These are phyloP conservation scores for Stereocaulon alpinum DNA, from an alignment of 495 filamentous ascomycete genomes.

Conservation along the genomic window DNA sequence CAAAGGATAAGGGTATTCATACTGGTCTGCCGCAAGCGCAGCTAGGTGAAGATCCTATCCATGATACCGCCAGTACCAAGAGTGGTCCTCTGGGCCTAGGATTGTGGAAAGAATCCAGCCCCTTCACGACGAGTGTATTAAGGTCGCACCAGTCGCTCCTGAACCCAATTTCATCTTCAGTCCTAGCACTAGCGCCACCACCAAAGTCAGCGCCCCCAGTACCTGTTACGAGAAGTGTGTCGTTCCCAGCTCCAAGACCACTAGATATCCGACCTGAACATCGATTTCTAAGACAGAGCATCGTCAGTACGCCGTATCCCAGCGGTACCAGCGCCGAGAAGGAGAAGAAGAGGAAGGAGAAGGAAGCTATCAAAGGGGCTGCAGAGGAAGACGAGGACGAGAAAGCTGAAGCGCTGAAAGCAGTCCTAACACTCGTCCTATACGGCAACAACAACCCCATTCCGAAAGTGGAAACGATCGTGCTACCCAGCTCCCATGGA, in stretches of 20 bases:
- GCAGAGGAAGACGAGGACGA: background rate
- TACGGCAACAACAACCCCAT: slow-evolving; percentile 10
- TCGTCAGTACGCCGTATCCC: slow-evolving; percentile 26
- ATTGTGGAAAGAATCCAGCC: slow-evolving; percentile 1
- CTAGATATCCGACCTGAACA: slow-evolving; percentile 8
- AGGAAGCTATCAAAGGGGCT: background rate
- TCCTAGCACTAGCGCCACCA: background rate
- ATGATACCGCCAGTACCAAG: background rate
- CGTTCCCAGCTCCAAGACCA: slow-evolving; percentile 16
- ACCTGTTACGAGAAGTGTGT: slow-evolving; percentile 9
- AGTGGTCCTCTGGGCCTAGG: background rate
- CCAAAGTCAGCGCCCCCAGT: slow-evolving; percentile 3
- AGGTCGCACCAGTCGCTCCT: slow-evolving; percentile 4
- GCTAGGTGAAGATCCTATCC: background rate
- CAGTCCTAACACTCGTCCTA: slow-evolving; percentile 14
- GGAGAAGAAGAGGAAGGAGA: background rate
- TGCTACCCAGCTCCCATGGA: slow-evolving; percentile 10
- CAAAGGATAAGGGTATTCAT: slow-evolving; percentile 2
- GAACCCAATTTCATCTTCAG: background rate
- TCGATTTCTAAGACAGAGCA: slow-evolving; percentile 13
- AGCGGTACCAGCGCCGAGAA: background rate
- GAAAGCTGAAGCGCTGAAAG: background rate
- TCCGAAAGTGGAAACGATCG: slow-evolving; percentile 15
- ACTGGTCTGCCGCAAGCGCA: background rate
- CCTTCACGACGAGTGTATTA: background rate